Base-by-base conservation (phyloP, 768 basidiomycete genomes). In the Boletellus ananas region DNA sequence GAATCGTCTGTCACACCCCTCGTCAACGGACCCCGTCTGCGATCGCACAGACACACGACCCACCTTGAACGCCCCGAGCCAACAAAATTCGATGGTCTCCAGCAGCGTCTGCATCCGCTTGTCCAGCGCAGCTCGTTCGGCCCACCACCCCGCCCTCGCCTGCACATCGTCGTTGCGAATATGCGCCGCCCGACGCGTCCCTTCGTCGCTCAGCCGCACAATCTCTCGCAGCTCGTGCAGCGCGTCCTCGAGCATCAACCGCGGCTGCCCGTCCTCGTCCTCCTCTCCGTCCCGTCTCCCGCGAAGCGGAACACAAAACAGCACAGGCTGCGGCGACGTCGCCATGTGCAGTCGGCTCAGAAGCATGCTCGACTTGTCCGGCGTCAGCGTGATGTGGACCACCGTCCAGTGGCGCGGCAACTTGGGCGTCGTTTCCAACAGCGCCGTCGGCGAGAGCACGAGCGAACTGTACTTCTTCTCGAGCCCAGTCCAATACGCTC, bases 61-160 rank as follows among this genome's bases (percentile, higher is more conserved):
- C 43, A 94, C 94, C 83, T 97, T 98, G 80, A 96, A 97, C 18
- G 87, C 93, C 1, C 96, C 95, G 3, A 99, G 75, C 96, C 96
- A 98, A 62, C 89, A 93, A 58, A 90, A 94, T 65, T 98, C 96
- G 38, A 99, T 84, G 55, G 85, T 91, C 55, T 82, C 81, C 31
- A 96, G 65, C 6, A 99, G 68, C 27, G 81, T 80, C 49, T 80
- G 74, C 60, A 99, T 64, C 20, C 92, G 78, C 41, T 72, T 74
- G 60, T 98, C 94, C n/a, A 98, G 75, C 18, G 76, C 79, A 20
- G 73, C 70, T 3, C 96, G 76, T 45, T 84, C 78, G 33, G 80
- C 83, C 96, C 96, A 99, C 96, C 96, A 98, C 2, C 73, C 77
- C 0, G 76, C 72, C 53, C 84, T 75, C 1, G 81, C 89, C 27